Conservation (phyloP, 2,329 filamentous ascomycete species). For the Dothistroma pini region DNA sequence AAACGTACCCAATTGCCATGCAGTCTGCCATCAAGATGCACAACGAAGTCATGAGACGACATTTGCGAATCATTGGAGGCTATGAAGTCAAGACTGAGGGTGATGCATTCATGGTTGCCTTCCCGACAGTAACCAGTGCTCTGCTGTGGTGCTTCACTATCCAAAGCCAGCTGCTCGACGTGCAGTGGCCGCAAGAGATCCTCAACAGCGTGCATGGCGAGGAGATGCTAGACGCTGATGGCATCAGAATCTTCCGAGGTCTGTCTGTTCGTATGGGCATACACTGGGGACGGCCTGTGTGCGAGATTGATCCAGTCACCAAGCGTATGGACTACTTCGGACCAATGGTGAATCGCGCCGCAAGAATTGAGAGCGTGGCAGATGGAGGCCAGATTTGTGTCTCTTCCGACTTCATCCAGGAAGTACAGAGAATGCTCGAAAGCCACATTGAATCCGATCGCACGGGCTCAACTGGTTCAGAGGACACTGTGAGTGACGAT, state of each 20-base stretch:
- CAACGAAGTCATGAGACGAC: slow-evolving; percentile 93
- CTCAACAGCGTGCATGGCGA: slow-evolving; percentile 81
- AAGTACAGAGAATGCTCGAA: slow-evolving; percentile 87
- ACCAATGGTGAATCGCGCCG: slow-evolving; percentile 97
- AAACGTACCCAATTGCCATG: slow-evolving; percentile 93
- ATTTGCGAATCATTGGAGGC: slow-evolving; percentile 87
- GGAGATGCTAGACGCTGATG: slow-evolving; percentile 76
- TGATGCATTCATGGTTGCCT: slow-evolving; percentile 99
- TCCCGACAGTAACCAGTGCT: slow-evolving; percentile 91
- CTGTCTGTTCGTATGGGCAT: slow-evolving; percentile 96
- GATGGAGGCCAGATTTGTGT: slow-evolving; percentile 97
- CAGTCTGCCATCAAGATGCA: slow-evolving; percentile 94
- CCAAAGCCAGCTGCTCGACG: slow-evolving; percentile 80
- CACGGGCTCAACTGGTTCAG: slow-evolving; percentile 63
- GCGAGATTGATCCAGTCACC: slow-evolving; percentile 92
- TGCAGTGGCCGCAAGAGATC: slow-evolving; percentile 91
- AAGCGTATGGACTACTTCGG: slow-evolving; percentile 99
- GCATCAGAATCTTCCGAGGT: slow-evolving; percentile 86
- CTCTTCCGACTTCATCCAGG: slow-evolving; percentile 93
- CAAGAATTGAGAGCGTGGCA: slow-evolving; percentile 88
- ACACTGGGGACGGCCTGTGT: slow-evolving; percentile 91
- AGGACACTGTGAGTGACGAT: slow-evolving; percentile 74
- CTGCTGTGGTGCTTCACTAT: slow-evolving; percentile 96
- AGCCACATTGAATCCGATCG: slow-evolving; percentile 83
- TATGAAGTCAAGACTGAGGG: slow-evolving; percentile 99